Conservation (phyloP, 1,139 yeast genomes). For the Yamadazyma taylorii region DNA sequence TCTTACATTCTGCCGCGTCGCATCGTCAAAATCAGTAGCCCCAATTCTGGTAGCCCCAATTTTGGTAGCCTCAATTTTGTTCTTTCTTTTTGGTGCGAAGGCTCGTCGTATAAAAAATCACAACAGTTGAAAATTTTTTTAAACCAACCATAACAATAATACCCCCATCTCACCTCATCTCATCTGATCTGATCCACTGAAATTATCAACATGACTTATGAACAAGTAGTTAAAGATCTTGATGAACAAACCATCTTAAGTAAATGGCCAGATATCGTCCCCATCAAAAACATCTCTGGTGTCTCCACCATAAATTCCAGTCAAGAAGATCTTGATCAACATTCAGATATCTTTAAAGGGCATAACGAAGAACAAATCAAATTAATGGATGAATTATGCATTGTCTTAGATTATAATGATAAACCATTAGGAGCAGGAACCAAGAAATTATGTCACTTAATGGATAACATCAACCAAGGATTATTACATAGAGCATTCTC, state of each 20-base stretch:
- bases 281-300: slow-evolving; percentile 50
- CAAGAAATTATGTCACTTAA: slow-evolving; percentile 87
- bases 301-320: slow-evolving; percentile 30
- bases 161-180: too few species aligned
- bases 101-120: too few species aligned
- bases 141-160: too few species aligned
- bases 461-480: slow-evolving; percentile 83
- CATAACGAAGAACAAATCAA: slow-evolving; percentile 93
- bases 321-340: slow-evolving; percentile 16
- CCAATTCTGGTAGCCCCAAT: too few species aligned
- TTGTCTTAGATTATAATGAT: slow-evolving; percentile 86
- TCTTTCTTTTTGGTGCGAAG: too few species aligned
- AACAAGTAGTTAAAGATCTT: slow-evolving; percentile 50
- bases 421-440: slow-evolving; percentile 90
- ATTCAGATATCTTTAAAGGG: slow-evolving; percentile 58
- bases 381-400: slow-evolving; percentile 95
- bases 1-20: too few species aligned
- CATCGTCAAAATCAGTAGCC: too few species aligned
- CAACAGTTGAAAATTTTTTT: too few species aligned
- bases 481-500: slow-evolving; percentile 94
- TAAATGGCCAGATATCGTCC: slow-evolving; percentile 65
- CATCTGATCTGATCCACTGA: too few species aligned
- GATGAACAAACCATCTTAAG: slow-evolving; percentile 48
- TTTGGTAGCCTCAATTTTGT: too few species aligned
- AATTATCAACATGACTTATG: slow-evolving; percentile 7